Evolutionary conservation across 2,329 filamentous ascomycete species (phyloP), one percentile per base, ranked within the genome.

Genomic region (Calonectria crousiana): DNA sequence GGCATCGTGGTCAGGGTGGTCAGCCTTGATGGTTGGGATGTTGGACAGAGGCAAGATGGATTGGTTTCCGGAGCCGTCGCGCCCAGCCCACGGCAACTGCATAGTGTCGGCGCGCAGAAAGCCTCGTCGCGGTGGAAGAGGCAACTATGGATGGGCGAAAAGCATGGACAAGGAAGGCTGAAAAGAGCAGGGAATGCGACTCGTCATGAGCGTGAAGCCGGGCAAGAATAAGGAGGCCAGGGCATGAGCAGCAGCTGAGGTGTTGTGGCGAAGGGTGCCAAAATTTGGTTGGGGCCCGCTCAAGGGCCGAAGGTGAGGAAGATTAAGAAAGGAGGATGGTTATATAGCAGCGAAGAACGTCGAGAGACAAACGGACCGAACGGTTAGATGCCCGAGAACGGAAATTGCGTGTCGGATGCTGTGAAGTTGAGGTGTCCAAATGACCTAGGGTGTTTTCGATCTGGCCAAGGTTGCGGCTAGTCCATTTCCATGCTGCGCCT

Each of bases 81-180:
- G 83, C 70, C 81, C 84, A 47, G 79, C 74, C 84, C 84, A 85
- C 75, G 84, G 84, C 67, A 85, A 76, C 76, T 85, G 84, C 85
- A 86, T 86, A 67, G 77, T 81, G 74, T 47, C 64, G 53, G 74
- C 75, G 78, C 74, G 73, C 74, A 69, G 72, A 52, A 51, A 75
- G 70, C 65, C 67, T 75, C 73, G 70, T 76, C 70, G 77, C 51
- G 69, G 70, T 79, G 71, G 74, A 51, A 75, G 67, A 71, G 67
- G 75, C 52, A 76, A 58, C 67, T 60, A 62, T 60, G 71, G 71
- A 73, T 69, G 74, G 67, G 70, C 74, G 71, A 67, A 72, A 76
- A 71, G 71, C 78, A 81, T 81, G 77, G 74, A 74, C 44, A 73
- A 71, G 74, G 38, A 64, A 44, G 44, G 60, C 30, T 69, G 70